Percentiles rank a stretch among this genome's conserved stretches.
These are phyloP conservation scores for Lolium multiflorum DNA, from an alignment of 176 grass and related monocot genomes.

Conservation along the genomic window DNA sequence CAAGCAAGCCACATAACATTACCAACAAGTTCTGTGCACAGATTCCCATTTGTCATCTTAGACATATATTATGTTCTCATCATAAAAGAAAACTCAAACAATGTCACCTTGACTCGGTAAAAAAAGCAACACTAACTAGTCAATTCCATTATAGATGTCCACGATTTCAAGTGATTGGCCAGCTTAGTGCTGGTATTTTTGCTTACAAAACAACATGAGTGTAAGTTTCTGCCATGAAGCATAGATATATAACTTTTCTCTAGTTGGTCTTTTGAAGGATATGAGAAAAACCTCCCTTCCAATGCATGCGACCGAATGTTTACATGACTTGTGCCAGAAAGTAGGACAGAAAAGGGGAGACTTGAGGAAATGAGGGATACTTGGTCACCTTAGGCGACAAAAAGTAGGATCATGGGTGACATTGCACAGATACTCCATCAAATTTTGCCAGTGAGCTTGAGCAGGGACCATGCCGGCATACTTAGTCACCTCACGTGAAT, in stretches of 20 bases:
- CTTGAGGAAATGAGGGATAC: slow-evolving; percentile 22
- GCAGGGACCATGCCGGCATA: slow-evolving; percentile 92
- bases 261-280: slow-evolving; percentile 77
- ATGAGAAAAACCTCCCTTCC: slow-evolving; percentile 82
- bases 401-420: not conserved
- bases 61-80: too few relatives aligned
- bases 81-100: too few relatives aligned
- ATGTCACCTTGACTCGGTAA: too few relatives aligned
- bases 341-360: not conserved
- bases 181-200: too few relatives aligned
- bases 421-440: slow-evolving; percentile 91
- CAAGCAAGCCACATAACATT: too few relatives aligned
- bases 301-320: slow-evolving; percentile 11
- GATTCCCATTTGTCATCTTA: too few relatives aligned
- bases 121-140: too few relatives aligned
- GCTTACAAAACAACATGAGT: too few relatives aligned
- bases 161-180: too few relatives aligned
- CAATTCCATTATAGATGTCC: too few relatives aligned
- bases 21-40: too few relatives aligned
- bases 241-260: slow-evolving; percentile 82
- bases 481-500: slow-evolving; percentile 96
- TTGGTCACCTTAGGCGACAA: slow-evolving; percentile 40
- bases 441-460: slow-evolving; percentile 78
- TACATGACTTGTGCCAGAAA: not conserved
- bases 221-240: not conserved